Evolutionary conservation across 768 basidiomycete genomes (phyloP).

Genomic region (Psilocybe cyanescens): DNA sequence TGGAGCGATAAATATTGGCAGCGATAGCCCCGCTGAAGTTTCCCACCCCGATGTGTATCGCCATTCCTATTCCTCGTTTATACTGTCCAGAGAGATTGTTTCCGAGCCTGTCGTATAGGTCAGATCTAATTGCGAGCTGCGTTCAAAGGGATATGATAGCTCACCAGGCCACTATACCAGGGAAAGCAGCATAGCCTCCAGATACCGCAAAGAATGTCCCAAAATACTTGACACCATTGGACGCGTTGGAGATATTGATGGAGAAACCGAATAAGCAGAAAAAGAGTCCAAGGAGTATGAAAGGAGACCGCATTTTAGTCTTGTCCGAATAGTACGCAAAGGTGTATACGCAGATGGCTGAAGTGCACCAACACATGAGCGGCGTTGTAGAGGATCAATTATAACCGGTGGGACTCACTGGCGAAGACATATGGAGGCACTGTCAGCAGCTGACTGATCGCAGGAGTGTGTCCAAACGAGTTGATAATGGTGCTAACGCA

Average conservation of each 20-base stretch:
- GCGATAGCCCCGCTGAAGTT: slow-evolving; percentile 70
- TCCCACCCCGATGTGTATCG: slow-evolving; percentile 68
- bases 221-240: slow-evolving; percentile 66
- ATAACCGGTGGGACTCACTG: slow-evolving; percentile 40
- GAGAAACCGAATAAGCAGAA: slow-evolving; percentile 61
- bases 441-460: slow-evolving; percentile 67
- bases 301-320: slow-evolving; percentile 56
- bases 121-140: neutral
- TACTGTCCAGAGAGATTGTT: slow-evolving; percentile 72
- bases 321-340: slow-evolving; percentile 67
- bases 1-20: slow-evolving; percentile 60
- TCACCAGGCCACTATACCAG: slow-evolving; percentile 66
- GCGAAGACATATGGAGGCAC: slow-evolving; percentile 70
- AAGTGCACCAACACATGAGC: neutral
- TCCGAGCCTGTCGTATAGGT: slow-evolving; percentile 49
- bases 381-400: neutral
- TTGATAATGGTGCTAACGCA: slow-evolving; percentile 59
- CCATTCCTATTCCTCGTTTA: slow-evolving; percentile 72
- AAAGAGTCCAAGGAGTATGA: slow-evolving; percentile 54
- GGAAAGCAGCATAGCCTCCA: slow-evolving; percentile 64
- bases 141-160: slow-evolving; percentile 8
- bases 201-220: slow-evolving; percentile 71
- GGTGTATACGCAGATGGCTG: slow-evolving; percentile 55
- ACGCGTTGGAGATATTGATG: slow-evolving; percentile 62
- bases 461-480: slow-evolving; percentile 56